Base-by-base conservation (phyloP, 2,329 filamentous ascomycete genomes). In the Exophiala phaeomuriformis region DNA sequence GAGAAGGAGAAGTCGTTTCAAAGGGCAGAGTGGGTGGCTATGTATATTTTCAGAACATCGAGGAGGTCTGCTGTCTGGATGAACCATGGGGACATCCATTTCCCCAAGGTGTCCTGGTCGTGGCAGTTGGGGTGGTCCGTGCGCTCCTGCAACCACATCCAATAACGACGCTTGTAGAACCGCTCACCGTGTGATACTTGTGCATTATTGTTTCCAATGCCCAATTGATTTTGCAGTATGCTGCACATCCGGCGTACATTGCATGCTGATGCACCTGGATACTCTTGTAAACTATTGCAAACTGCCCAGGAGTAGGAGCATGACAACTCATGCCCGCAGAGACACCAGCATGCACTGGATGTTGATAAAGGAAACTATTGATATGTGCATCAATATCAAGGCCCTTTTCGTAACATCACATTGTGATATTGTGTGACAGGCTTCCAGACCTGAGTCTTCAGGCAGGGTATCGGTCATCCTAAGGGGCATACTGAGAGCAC, bases 171-270 rank as follows among this genome's bases (percentile, higher is more conserved):
- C 43, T 37, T 30, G 32, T 49, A 30, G 42, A 55, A 36, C 53
- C 56, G 56, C 56, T 51, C 56, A 59, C 51, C n/a, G 32, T 58
- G 50, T 50, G 53, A 43, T 49, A 54, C 40, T 49, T 44, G 45
- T 50, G 42, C 42, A 44, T 53, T 37, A 43, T 40, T 35, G 43
- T 37, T 5, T 42, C 52, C 52, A 58, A 52, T 53, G 8, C 35
- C 41, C 12, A 41, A 50, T 37, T 9, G 39, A 41, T 9, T 28
- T 3, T 27, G 19, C 19, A 39, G 12, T 4, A 19, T 19, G 19
- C 19, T 19, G 19, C 19, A 19, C 19, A 19, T 19, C 19, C 19
- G 19, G 19, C 19, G 19, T 19, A 19, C 27, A 48, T 32, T 52
- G 44, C 37, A 33, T 41, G 28, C 6, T n/a, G 19, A 19, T 19